Percentiles rank a stretch among this genome's conserved stretches.
These are phyloP conservation scores for Pleurotus platypus DNA, from an alignment of 768 basidiomycete species.

Conservation along the genomic window DNA sequence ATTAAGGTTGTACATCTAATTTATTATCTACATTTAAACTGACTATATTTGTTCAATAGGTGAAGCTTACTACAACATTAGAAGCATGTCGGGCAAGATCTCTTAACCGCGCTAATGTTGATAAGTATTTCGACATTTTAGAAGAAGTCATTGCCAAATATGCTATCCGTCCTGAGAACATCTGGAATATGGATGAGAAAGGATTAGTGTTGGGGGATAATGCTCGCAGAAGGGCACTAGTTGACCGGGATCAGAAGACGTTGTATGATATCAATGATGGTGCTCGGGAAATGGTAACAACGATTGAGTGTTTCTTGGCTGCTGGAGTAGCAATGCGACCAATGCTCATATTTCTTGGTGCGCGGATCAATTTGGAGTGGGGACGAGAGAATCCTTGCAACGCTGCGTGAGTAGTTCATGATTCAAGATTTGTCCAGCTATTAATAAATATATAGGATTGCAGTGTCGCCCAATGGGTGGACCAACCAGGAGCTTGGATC, in stretches of 20 bases:
- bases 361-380: constrained; percentile 11
- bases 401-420: constrained; percentile 9
- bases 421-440: background rate
- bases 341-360: constrained; percentile 6
- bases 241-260: constrained; percentile 13
- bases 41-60: constrained; percentile 7
- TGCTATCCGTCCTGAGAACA: constrained; percentile 21
- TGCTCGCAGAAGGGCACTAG: constrained; percentile 12
- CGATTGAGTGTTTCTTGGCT: constrained; percentile 35
- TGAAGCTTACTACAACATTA: constrained; percentile 11
- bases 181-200: constrained; percentile 31
- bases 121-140: constrained; percentile 21
- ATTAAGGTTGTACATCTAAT: background rate
- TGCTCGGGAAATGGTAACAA: constrained; percentile 35
- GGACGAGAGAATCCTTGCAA: constrained; percentile 14
- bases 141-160: constrained; percentile 17
- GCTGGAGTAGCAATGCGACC: constrained; percentile 22
- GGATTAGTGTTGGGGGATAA: constrained; percentile 22
- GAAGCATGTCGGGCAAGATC: constrained; percentile 18
- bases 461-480: constrained; percentile 18
- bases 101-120: constrained; percentile 27
- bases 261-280: constrained; percentile 21
- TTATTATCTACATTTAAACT: background rate
- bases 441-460: background rate
- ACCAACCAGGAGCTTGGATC: constrained; percentile 15